Conservation (phyloP, 2,329 filamentous ascomycete species). For the Lecanosticta acicola region DNA sequence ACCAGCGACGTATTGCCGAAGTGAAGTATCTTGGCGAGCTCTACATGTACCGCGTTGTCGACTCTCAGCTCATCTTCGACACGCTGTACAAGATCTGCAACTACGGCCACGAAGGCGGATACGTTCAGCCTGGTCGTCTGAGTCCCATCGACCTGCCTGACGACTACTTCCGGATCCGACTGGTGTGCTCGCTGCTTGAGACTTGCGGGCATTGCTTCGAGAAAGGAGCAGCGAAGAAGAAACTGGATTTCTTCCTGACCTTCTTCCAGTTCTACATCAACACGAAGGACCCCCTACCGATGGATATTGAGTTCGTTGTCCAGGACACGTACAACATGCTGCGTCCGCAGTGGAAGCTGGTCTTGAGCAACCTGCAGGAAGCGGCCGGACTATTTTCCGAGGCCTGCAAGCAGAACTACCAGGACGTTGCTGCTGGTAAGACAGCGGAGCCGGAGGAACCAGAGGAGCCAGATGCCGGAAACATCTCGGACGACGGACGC, state of each 20-base stretch:
- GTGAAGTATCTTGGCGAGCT: slow-evolving; percentile 95
- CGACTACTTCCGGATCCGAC: slow-evolving; percentile 90
- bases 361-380: slow-evolving; percentile 67
- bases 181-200: slow-evolving; percentile 84
- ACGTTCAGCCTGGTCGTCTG: slow-evolving; percentile 69
- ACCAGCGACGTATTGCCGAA: slow-evolving; percentile 88
- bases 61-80: slow-evolving; percentile 92
- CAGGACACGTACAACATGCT: slow-evolving; percentile 84
- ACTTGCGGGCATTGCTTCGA: slow-evolving; percentile 96
- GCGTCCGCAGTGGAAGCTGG: slow-evolving; percentile 87
- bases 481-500: slow-evolving; percentile 69
- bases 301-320: slow-evolving; percentile 96
- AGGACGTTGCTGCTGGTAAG: slow-evolving; percentile 67
- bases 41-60: slow-evolving; percentile 95
- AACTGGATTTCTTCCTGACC: slow-evolving; percentile 92
- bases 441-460: slow-evolving; percentile 62
- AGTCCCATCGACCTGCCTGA: slow-evolving; percentile 81
- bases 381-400: slow-evolving; percentile 78
- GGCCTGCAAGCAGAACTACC: slow-evolving; percentile 85
- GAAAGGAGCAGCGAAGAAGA: slow-evolving; percentile 88
- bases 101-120: slow-evolving; percentile 79
- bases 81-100: slow-evolving; percentile 90
- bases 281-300: slow-evolving; percentile 81
- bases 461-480: slow-evolving; percentile 35
- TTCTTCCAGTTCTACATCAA: slow-evolving; percentile 97